Percentiles rank a stretch among this genome's conserved stretches.
These are phyloP conservation scores for Amauroascus niger DNA, from an alignment of 2,329 filamentous ascomycete genomes.

Conservation along the genomic window DNA sequence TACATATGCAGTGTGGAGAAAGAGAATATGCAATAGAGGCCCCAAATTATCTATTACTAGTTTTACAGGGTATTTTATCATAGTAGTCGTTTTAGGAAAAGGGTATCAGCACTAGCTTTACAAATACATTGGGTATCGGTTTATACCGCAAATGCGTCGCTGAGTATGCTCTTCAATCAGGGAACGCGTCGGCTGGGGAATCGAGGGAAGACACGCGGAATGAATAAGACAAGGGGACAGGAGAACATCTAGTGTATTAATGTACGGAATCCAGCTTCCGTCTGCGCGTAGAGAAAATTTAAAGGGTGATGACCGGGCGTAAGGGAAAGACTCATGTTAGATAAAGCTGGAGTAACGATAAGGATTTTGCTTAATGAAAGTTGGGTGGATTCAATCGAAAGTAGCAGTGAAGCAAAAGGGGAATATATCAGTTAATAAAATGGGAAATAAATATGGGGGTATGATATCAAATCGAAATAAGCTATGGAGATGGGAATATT, in stretches of 20 bases:
- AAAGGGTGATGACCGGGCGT: neutral
- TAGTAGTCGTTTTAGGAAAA: neutral
- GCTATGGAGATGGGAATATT: neutral
- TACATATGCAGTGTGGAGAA: neutral
- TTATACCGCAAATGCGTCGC: constrained; percentile 11
- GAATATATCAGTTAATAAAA: constrained; percentile 8
- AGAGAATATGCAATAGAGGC: neutral
- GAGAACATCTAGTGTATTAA: constrained; percentile 7
- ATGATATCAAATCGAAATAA: constrained; percentile 6
- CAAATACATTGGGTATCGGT: constrained; percentile 11
- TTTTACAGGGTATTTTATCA: neutral
- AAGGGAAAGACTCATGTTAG: neutral
- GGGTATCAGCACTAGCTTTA: constrained; percentile 6
- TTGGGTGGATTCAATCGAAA: neutral
- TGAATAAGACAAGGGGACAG: neutral
- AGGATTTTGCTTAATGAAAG: neutral
- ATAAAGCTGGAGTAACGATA: constrained; percentile 1
- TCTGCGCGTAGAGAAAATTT: neutral
- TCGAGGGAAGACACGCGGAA: neutral
- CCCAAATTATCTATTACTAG: neutral
- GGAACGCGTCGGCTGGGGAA: neutral
- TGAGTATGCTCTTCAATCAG: constrained; percentile 1
- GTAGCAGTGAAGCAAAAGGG: neutral
- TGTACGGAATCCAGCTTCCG: constrained; percentile 5
- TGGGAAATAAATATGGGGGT: constrained; percentile 5